Conservation (phyloP, 805 yeast genomes). For the Ogataea ganodermae region DNA sequence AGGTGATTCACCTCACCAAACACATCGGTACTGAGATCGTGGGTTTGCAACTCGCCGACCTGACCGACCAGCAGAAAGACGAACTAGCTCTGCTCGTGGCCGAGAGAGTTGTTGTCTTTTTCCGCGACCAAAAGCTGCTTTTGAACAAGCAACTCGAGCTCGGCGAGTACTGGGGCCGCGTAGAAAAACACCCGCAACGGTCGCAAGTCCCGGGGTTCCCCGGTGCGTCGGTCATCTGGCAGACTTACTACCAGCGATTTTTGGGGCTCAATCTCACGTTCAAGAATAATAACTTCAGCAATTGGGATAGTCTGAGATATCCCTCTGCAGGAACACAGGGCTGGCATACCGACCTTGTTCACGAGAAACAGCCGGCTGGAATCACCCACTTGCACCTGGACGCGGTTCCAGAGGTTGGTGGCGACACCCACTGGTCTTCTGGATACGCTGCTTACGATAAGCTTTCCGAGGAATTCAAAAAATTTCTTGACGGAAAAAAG, state of each 20-base stretch:
- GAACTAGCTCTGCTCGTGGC: conserved; percentile 49
- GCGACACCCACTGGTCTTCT: conserved; percentile 55
- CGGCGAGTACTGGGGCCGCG: conserved; percentile 47
- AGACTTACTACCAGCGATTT: conserved; percentile 32
- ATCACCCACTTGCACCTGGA: conserved; percentile 55
- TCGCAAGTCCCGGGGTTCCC: conserved; percentile 36
- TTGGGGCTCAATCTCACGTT: conserved; percentile 20
- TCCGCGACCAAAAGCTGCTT: conserved; percentile 46
- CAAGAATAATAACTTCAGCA: conserved; percentile 19
- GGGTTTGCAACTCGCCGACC: conserved; percentile 45
- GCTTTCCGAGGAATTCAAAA: conserved; percentile 49
- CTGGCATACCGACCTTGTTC: conserved; percentile 56
- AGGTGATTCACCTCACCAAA: conserved; percentile 44
- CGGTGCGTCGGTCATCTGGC: conserved; percentile 45
- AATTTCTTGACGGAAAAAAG: conserved; percentile 52
- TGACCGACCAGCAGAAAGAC: conserved; percentile 45
- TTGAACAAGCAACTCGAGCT: conserved; percentile 45
- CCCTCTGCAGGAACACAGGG: conserved; percentile 23
- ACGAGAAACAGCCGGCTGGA: conserved; percentile 57
- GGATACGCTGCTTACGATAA: conserved; percentile 59
- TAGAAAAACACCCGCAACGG: conserved; percentile 41
- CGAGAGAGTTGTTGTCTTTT: conserved; percentile 52
- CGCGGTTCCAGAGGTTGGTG: conserved; percentile 50
- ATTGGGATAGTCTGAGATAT: conserved; percentile 13
- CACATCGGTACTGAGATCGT: conserved; percentile 51